Evolutionary conservation across 2,329 filamentous ascomycete genomes (phyloP).

Genomic region (Ceratocystis smalleyi): DNA sequence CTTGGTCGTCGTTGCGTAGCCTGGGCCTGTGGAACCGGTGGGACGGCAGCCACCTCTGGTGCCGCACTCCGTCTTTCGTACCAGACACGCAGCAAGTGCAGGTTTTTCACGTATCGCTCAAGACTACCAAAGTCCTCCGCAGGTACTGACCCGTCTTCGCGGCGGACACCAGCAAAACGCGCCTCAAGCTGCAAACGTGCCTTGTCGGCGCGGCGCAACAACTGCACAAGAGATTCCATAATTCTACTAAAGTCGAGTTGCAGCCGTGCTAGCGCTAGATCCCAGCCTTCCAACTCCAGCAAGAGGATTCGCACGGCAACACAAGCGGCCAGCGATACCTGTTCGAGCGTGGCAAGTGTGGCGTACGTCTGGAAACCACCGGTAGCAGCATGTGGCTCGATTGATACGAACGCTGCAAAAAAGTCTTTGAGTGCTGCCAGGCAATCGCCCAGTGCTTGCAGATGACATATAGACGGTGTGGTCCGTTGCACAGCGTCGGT

Average conservation of each 20-base stretch:
- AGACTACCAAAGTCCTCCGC: slow-evolving; percentile 16
- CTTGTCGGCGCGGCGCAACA: slow-evolving; percentile 14
- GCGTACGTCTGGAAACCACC: slow-evolving; percentile 16
- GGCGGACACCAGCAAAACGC: slow-evolving; percentile 13
- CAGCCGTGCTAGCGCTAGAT: slow-evolving; percentile 13
- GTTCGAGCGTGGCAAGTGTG: slow-evolving; percentile 15
- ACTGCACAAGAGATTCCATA: slow-evolving; percentile 16
- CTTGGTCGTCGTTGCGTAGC: neutral
- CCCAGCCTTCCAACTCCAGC: slow-evolving; percentile 18
- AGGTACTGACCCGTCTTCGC: slow-evolving; percentile 8
- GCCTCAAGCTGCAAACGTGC: slow-evolving; percentile 13
- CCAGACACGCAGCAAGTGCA: slow-evolving; percentile 15
- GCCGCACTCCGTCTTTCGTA: slow-evolving; percentile 15
- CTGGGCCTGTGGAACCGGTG: neutral
- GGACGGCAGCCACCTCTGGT: slow-evolving; percentile 7
- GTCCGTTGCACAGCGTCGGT: slow-evolving; percentile 20
- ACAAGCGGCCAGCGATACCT: slow-evolving; percentile 14
- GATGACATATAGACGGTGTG: slow-evolving; percentile 21
- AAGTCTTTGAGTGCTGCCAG: slow-evolving; percentile 25
- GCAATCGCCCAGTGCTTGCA: slow-evolving; percentile 25
- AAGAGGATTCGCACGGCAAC: slow-evolving; percentile 17
- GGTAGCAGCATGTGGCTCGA: slow-evolving; percentile 19
- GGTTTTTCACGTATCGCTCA: slow-evolving; percentile 15
- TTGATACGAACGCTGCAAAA: slow-evolving; percentile 23
- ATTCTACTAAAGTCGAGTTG: slow-evolving; percentile 17